These are phyloP conservation scores for Globisporangium solare DNA, from an alignment of 352 stramenopile genomes.

Conservation along the genomic window DNA sequence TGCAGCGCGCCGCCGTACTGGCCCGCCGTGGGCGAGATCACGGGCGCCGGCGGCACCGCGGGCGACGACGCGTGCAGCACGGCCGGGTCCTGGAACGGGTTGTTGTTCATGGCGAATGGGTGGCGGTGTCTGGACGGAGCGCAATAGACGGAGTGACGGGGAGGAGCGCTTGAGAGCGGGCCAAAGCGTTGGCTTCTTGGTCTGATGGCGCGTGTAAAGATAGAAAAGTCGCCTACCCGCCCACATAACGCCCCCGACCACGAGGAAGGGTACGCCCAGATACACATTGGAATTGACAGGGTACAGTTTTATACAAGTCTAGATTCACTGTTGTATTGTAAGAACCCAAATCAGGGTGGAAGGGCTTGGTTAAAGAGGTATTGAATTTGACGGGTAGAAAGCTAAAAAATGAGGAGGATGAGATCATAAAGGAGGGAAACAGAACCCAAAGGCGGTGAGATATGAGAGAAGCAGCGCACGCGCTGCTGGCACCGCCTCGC, in stretches of 20 bases:
- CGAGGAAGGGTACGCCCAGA: neutral
- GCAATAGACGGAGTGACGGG: neutral
- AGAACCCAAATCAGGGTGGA: neutral
- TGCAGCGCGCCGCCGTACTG: constrained; percentile 18
- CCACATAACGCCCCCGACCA: neutral
- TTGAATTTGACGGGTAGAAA: neutral
- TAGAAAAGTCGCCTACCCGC: neutral
- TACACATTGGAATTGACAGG: neutral
- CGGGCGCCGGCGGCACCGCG: constrained; percentile 22
- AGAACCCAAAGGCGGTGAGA: neutral
- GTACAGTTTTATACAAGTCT: neutral
- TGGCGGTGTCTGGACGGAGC: neutral
- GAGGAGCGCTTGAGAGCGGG: neutral
- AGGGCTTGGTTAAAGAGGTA: neutral
- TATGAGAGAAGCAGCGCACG: neutral
- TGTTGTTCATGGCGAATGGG: constrained; percentile 17
- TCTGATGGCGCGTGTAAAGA: neutral
- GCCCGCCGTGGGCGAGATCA: constrained; percentile 33
- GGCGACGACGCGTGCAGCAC: constrained; percentile 33
- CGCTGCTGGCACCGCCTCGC: neutral
- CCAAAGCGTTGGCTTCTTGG: neutral
- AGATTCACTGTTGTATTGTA: neutral
- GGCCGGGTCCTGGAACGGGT: constrained; percentile 35
- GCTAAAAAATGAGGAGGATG: constrained; percentile 1
- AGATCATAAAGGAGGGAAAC: neutral